phyloP scores from a whole-genome alignment of 2,329 filamentous ascomycete genomes.

The Colletotrichum sp. region DNA sequence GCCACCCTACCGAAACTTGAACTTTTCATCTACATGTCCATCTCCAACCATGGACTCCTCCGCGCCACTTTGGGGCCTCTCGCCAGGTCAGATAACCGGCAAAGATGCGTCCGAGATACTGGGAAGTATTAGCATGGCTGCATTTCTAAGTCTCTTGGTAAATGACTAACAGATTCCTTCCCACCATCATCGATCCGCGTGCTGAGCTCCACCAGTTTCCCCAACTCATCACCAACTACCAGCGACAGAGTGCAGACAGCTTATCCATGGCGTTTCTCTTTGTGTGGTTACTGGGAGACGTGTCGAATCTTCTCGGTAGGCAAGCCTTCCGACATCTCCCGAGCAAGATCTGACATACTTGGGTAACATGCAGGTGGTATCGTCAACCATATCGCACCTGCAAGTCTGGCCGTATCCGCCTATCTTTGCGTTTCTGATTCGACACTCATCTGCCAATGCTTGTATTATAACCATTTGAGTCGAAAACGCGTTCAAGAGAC shows the following conservation, averaged over 20 bases:
- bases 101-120: constrained; percentile 9
- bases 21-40: background rate
- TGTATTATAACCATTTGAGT: background rate
- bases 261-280: constrained; percentile 11
- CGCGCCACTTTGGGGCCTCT: background rate
- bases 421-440: constrained; percentile 10
- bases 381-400: constrained; percentile 4
- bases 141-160: constrained; percentile 12
- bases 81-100: background rate
- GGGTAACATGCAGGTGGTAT: background rate
- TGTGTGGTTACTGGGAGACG: background rate
- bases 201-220: background rate
- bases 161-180: background rate
- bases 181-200: no score
- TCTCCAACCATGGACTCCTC: background rate
- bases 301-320: constrained; percentile 1
- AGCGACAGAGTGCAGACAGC: constrained; percentile 3
- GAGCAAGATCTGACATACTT: background rate
- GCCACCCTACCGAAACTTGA: background rate
- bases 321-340: background rate
- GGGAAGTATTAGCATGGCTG: constrained; percentile 15
- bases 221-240: constrained; percentile 4
- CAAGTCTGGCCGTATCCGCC: background rate
- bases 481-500: background rate
- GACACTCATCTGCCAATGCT: constrained; percentile 9